These are phyloP conservation scores for Pyracantha coccinea DNA, from an alignment of 331 rosid species.

Conservation along the genomic window DNA sequence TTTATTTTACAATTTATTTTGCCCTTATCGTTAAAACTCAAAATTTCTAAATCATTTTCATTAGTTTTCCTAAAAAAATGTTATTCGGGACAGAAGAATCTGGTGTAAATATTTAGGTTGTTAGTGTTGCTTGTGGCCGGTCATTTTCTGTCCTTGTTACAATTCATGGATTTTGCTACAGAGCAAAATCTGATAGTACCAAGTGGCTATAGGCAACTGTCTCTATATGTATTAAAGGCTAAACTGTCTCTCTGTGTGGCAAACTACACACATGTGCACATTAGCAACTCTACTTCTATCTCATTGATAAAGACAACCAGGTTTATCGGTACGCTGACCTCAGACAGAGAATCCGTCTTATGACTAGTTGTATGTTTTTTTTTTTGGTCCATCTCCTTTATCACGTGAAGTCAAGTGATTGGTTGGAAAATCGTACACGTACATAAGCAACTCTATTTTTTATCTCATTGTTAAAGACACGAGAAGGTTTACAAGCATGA, in stretches of 20 bases:
- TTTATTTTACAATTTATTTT: too few species aligned
- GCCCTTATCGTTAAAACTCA: too few species aligned
- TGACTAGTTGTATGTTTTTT: neutral
- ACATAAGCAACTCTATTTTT: neutral
- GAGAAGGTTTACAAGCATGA: too few species aligned
- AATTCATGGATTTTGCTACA: constrained; percentile 23
- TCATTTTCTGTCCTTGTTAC: constrained; percentile 26
- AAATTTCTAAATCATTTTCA: too few species aligned
- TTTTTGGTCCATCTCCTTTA: neutral
- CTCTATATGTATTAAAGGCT: constrained; percentile 15
- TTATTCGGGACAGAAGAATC: constrained; percentile 21
- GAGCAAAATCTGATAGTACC: constrained; percentile 18
- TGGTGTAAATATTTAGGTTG: constrained; percentile 16
- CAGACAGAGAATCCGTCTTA: neutral
- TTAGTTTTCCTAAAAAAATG: too few species aligned
- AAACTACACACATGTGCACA: neutral
- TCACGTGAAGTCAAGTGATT: neutral
- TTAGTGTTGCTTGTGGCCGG: constrained; percentile 24
- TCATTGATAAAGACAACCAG: constrained; percentile 43
- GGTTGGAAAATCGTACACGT: neutral
- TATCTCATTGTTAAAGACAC: neutral
- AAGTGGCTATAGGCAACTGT: constrained; percentile 36
- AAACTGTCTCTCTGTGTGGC: neutral
- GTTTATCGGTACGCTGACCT: neutral
- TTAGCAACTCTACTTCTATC: constrained; percentile 37